A percentile compares a stretch with the other conserved stretches of the same genome.
Evolutionary conservation across 352 stramenopile genomes (phyloP).

Genomic region (Pythium dissimile): DNA sequence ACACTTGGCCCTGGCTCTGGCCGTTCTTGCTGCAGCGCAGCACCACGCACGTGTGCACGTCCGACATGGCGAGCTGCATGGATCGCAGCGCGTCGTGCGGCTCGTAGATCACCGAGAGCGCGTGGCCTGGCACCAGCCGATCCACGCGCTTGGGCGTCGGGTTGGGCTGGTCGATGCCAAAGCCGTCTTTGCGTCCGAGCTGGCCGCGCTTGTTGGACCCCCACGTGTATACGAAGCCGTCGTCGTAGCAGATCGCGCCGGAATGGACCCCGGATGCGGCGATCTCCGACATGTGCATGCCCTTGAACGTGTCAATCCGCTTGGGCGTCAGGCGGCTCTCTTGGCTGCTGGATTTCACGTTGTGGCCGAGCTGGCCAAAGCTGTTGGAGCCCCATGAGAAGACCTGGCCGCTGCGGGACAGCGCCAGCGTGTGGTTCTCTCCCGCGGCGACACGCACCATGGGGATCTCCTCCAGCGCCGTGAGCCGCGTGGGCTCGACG

Average conservation of each 20-base stretch:
- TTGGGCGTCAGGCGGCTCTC: slow-evolving; percentile 65
- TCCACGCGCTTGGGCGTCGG: slow-evolving; percentile 56
- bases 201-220: slow-evolving; percentile 78
- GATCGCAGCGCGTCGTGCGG: slow-evolving; percentile 41
- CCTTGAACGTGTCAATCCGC: slow-evolving; percentile 66
- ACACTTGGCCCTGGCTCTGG: slow-evolving; percentile 61
- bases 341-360: slow-evolving; percentile 46
- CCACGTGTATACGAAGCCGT: slow-evolving; percentile 68
- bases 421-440: slow-evolving; percentile 78
- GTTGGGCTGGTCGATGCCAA: slow-evolving; percentile 61
- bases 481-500: slow-evolving; percentile 55
- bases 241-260: slow-evolving; percentile 46
- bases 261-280: slow-evolving; percentile 72
- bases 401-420: slow-evolving; percentile 61
- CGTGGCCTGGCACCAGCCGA: slow-evolving; percentile 42
- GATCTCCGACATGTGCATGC: slow-evolving; percentile 52
- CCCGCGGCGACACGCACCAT: slow-evolving; percentile 67
- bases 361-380: slow-evolving; percentile 73
- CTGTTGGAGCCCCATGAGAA: slow-evolving; percentile 85
- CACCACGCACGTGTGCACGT: slow-evolving; percentile 72
- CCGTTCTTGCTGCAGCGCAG: slow-evolving; percentile 53
- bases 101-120: slow-evolving; percentile 60
- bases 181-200: slow-evolving; percentile 73
- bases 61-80: slow-evolving; percentile 59
- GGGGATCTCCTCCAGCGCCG: slow-evolving; percentile 44